A percentile compares a stretch with the other conserved stretches of the same genome.
phyloP scores from a whole-genome alignment of 345 rosid genomes.

The Citrus australasica region DNA sequence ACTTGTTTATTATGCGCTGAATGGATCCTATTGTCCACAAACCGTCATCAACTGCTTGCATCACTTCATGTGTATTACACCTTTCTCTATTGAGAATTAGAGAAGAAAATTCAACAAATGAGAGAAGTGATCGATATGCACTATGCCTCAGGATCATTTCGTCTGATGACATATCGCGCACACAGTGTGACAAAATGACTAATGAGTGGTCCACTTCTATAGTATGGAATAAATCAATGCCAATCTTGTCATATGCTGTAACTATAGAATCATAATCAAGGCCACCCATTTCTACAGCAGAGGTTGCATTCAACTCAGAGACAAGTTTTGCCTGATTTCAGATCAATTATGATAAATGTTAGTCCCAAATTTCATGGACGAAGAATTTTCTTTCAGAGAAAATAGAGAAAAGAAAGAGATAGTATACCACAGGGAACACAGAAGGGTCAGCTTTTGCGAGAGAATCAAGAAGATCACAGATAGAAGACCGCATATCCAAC shows the following conservation, averaged over 20 bases:
- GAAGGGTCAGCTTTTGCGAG: slow-evolving; percentile 72
- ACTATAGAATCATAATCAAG: slow-evolving; percentile 75
- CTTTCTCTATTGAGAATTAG: slow-evolving; percentile 37
- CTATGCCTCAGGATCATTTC: slow-evolving; percentile 68
- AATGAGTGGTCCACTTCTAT: slow-evolving; percentile 52
- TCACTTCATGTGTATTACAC: slow-evolving; percentile 24
- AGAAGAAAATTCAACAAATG: slow-evolving; percentile 71
- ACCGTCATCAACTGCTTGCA: slow-evolving; percentile 28
- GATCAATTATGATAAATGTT: slow-evolving; percentile 13
- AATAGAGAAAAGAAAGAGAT: slow-evolving; percentile 12
- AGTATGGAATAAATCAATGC: slow-evolving; percentile 42
- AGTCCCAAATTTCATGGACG: slow-evolving; percentile 6
- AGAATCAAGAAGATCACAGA: slow-evolving; percentile 69
- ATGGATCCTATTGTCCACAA: slow-evolving; percentile 57
- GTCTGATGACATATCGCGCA: slow-evolving; percentile 70
- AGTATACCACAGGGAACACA: slow-evolving; percentile 51
- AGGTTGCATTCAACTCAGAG: slow-evolving; percentile 63
- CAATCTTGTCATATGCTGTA: slow-evolving; percentile 64
- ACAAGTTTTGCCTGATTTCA: slow-evolving; percentile 64
- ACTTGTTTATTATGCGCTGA: slow-evolving; percentile 47
- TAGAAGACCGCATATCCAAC: slow-evolving; percentile 50
- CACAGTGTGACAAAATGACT: slow-evolving; percentile 73
- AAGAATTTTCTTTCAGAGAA: slow-evolving; percentile 1
- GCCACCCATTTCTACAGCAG: slow-evolving; percentile 65
- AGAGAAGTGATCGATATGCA: slow-evolving; percentile 63